These are phyloP conservation scores for Musa troglodytarum DNA, from an alignment of 176 grass and related monocot species.

Conservation along the genomic window DNA sequence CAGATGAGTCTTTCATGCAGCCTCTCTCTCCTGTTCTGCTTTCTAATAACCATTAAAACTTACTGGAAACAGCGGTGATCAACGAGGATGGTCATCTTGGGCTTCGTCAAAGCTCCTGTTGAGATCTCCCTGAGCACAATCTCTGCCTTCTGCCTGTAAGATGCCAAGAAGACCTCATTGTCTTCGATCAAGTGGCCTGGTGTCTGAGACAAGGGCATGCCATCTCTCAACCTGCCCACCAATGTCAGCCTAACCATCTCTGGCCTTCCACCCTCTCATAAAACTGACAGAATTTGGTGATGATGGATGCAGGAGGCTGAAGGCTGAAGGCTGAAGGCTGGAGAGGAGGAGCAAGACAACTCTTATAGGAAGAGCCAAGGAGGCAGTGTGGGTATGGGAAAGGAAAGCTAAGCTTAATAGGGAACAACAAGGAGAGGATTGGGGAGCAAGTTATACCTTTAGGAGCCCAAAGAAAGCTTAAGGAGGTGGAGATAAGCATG, in stretches of 20 bases:
- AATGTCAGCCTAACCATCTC: slow-evolving; percentile 3
- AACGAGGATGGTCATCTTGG: slow-evolving; percentile 13
- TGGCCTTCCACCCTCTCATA: background rate
- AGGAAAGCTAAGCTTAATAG: background rate
- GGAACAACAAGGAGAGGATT: background rate
- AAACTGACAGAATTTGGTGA: background rate
- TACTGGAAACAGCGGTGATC: slow-evolving; percentile 24
- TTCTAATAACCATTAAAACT: background rate
- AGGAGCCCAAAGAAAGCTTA: background rate
- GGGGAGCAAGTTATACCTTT: background rate
- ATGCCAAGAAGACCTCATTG: background rate
- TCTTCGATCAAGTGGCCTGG: slow-evolving; percentile 18
- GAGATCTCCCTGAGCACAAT: slow-evolving; percentile 17
- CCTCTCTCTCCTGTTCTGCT: background rate
- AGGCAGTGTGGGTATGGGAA: background rate
- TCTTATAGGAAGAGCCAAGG: background rate
- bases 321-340: background rate
- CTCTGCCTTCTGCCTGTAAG: slow-evolving; percentile 14
- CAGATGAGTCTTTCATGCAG: background rate
- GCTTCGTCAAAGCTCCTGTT: background rate
- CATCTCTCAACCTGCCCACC: slow-evolving; percentile 2
- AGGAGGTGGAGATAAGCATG: background rate
- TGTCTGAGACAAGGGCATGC: slow-evolving; percentile 17
- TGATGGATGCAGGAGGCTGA: background rate
- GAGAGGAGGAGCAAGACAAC: background rate